Base-by-base conservation (phyloP, 2,329 filamentous ascomycete species). In the Fusarium goolgardi region DNA sequence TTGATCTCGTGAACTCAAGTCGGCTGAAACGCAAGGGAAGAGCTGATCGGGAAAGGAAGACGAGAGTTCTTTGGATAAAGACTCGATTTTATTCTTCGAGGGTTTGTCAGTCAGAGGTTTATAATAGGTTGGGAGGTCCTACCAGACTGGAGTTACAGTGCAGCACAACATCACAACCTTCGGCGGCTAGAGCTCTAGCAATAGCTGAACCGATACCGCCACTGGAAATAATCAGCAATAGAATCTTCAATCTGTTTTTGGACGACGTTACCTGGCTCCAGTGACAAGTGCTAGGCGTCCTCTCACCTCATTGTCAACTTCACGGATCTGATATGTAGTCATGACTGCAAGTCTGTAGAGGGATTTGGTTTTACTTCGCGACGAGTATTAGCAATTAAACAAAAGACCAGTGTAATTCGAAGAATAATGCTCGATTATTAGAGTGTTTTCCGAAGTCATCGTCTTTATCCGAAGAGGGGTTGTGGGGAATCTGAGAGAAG, bases 141-240 rank as follows among this genome's bases (percentile, higher is more conserved):
- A 58, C 65, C 6, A 57, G 23, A 13, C 61, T 69, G 7, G 65
- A 47, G 9, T 69, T 69, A 3, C 65, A 69, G 4, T 69, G 65
- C 1, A 69, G 65, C 15, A 58, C 56, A 35, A 69, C 65, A 29
- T 69, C 65, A 2, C 65, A 69, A 0, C 65, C 65, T 9, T 69
- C 65, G 1, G 40, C 61, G 11, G 65, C 65, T 1, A 69, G 25
- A 15, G 49, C 61, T 20, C 32, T 40, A 2, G 65, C 44, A 23
- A 69, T 45, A 4, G 60, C 65, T 27, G 65, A 69, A 1, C 65
- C 65, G 6, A 69, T 69, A 0, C 65, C 65, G 13, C 65, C 65
- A 25, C 65, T 69, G 25, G 3, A 1, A 11, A 2, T 10, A 0
- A 5, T 60, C 9, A 65, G 29, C 7, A 5, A 4, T 4, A 7